phyloP scores from a whole-genome alignment of 2,329 filamentous ascomycete species.

The Apiospora arundinis region DNA sequence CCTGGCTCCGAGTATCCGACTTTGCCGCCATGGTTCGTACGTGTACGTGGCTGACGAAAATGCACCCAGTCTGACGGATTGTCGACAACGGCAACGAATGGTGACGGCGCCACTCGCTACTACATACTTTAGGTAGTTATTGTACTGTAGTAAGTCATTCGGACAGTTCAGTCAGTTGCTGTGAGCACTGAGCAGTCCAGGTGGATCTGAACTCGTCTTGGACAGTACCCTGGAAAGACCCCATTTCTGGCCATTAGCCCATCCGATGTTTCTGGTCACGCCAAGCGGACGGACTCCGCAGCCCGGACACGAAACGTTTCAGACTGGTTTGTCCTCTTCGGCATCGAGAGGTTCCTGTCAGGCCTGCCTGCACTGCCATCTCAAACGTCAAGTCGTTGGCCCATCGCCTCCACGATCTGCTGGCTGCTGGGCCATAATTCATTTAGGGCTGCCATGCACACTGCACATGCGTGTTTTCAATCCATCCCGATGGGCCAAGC shows the following conservation, averaged over 20 bases:
- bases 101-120: no score
- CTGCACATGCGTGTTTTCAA: no score
- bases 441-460: conserved; percentile 13
- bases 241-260: neutral
- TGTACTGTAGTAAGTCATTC: no score
- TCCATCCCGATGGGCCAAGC: neutral
- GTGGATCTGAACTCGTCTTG: neutral
- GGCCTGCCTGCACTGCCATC: conserved; percentile 12
- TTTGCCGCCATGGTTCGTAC: neutral
- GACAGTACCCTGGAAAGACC: no score
- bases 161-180: no score
- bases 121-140: no score
- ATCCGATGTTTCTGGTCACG: conserved; percentile 12
- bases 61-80: neutral
- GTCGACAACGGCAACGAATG: no score
- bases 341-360: conserved; percentile 8
- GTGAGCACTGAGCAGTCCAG: no score
- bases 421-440: neutral
- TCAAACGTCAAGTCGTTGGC: neutral
- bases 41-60: neutral
- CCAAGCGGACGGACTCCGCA: neutral
- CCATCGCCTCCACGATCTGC: neutral
- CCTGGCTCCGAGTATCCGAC: neutral
- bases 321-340: conserved; percentile 16
- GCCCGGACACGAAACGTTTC: conserved; percentile 17